phyloP scores from a whole-genome alignment of 192 early-diverging fungal species.

The Coemansia sp. region DNA sequence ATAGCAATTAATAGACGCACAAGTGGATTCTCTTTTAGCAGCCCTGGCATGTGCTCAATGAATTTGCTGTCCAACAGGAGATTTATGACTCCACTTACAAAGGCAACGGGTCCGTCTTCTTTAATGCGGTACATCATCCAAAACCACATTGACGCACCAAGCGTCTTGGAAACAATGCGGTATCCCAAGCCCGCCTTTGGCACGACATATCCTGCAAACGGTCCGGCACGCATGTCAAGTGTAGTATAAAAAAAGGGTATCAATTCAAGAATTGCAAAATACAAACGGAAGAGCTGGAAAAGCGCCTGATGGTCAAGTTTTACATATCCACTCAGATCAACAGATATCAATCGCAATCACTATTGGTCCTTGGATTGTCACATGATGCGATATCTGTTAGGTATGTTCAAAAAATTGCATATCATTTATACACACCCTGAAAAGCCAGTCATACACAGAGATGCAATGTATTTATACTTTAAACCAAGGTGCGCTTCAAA shows the following conservation, averaged over 20 bases:
- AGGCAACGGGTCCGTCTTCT: slow-evolving; percentile 70
- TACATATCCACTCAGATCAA: no score
- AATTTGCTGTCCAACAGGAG: not conserved
- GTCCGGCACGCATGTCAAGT: slow-evolving; percentile 36
- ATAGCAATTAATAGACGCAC: not conserved
- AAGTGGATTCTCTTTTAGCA: not conserved
- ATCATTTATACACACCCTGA: no score
- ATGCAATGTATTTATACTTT: not conserved
- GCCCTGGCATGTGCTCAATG: not conserved
- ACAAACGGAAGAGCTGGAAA: not conserved
- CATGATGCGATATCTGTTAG: not conserved
- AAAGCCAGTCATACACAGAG: no score
- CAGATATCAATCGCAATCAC: not conserved
- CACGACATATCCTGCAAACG: slow-evolving; percentile 45
- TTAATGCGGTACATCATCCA: slow-evolving; percentile 86
- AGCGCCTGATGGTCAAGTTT: not conserved
- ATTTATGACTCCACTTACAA: slow-evolving; percentile 61
- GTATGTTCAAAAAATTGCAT: no score
- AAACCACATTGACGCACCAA: slow-evolving; percentile 81
- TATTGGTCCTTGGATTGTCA: not conserved
- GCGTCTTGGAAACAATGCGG: slow-evolving; percentile 62
- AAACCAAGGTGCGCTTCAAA: not conserved
- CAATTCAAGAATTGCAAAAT: not conserved
- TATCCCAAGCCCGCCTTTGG: slow-evolving; percentile 54
- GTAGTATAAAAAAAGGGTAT: not conserved